These are phyloP conservation scores for Talaromyces trachyspermus DNA, from an alignment of 495 filamentous ascomycete genomes.

Conservation along the genomic window DNA sequence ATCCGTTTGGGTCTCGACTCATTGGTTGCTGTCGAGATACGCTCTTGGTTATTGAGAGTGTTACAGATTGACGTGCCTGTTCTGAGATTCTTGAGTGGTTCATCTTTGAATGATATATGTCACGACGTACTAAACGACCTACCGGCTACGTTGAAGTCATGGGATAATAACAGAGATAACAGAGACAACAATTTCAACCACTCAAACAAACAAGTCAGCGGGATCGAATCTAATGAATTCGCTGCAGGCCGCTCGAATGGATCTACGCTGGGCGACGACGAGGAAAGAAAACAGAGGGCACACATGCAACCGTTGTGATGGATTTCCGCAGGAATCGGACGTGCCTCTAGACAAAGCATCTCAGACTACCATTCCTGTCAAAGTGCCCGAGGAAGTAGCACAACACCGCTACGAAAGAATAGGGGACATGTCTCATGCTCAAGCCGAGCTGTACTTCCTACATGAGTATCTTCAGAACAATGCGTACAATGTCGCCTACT, in stretches of 20 bases:
- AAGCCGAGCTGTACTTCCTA: background rate
- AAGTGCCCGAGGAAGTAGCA: background rate
- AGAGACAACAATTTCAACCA: background rate
- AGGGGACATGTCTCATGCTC: constrained; percentile 1
- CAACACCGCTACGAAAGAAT: background rate
- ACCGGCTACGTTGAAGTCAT: background rate
- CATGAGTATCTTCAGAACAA: background rate
- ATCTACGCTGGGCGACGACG: background rate
- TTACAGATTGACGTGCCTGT: constrained; percentile 39
- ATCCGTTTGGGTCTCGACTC: constrained; percentile 27
- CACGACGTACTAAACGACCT: background rate
- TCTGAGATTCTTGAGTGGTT: constrained; percentile 41
- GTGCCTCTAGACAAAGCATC: background rate
- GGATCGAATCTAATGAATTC: background rate
- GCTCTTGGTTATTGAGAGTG: constrained; percentile 30
- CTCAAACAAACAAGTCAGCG: background rate
- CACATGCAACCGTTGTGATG: background rate
- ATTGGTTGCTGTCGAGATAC: constrained; percentile 25
- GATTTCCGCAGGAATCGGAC: background rate
- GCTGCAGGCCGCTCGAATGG: background rate
- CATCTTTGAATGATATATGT: constrained; percentile 12
- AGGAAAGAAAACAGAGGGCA: background rate
- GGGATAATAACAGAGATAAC: background rate
- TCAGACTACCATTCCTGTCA: background rate
- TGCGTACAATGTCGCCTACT: background rate